Evolutionary conservation across 2,329 filamentous ascomycete genomes (phyloP), one percentile per base, ranked within the genome.

Genomic region (Clonostachys rhizophaga): DNA sequence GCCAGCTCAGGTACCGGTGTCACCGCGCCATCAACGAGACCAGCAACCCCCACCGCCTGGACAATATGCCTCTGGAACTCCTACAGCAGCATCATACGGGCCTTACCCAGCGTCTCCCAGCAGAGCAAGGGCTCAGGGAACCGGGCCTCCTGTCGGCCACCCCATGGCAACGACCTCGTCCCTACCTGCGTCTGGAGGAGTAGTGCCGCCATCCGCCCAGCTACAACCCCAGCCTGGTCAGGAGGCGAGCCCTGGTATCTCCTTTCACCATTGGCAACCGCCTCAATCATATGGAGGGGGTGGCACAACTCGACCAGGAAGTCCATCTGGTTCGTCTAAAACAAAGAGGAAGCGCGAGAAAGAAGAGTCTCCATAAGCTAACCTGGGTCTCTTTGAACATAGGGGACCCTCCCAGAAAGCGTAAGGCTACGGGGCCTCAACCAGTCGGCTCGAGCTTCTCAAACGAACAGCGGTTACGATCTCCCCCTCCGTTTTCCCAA

Each of bases 201-300:
- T 30, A 30, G 24, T 10, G 24, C 8, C 24, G 4, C 24, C 24
- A 30, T 30, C 24, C 24, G 24, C 24, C 8, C 24, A 30, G 24
- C 24, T 30, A 30, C 24, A 30, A 30, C 24, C 24, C 4, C 24
- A 30, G 24, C 24, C 12, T 9, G 58, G 68, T 46, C 69, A 74
- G 43, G 69, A 65, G 67, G 64, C 61, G 56, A 70, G 66, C 39
- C 83, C 86, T 1, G 87, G 85, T 18, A 87, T 95, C 43, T 94
- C 89, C 65, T 96, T 96, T 63, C 89, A 95, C 61, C 89, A 95
- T 62, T 96, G 91, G 90, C 87, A 92, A 50, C 91, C 91, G 42
- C 91, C 91, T 13, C 79, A 76, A 18, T 79, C 82, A 52, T 78
- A 87, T 65, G 72, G 17, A 13, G 17, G 13, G 50, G 69, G 75